Base-by-base conservation (phyloP, 495 filamentous ascomycete species). In the Extremus antarcticus region DNA sequence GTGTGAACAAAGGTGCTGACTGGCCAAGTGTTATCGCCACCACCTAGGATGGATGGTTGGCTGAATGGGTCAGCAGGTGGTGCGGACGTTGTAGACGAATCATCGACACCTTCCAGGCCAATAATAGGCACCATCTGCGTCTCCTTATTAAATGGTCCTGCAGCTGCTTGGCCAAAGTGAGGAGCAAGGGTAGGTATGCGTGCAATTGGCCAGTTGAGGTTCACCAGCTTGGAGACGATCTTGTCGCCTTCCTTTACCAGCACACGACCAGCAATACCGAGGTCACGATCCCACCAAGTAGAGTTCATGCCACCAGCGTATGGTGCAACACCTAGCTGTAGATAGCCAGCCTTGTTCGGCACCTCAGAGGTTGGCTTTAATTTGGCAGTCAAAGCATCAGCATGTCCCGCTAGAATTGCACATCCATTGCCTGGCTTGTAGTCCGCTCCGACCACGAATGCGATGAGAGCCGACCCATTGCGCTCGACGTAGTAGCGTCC, bases 261-360 rank as follows among this genome's bases (percentile, higher is more conserved):
- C 8, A 98, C 90, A 40, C 87, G 77, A 10, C 92, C 92, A 47
- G 88, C 92, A 60, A 96, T 84, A 47, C 85, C 83, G 40, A 98
- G 77, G 71, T 98, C 92, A 16, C 91, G 77, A 72, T 95, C 90
- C 88, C 87, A 95, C 90, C 90, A 95, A 1, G 90, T 95, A 51
- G 71, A 72, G 59, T 90, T 89, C 51, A 96, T 69, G 20, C 73
- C 88, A 32, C 92, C 90, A 11, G 89, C 92, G 65, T 96, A 98
- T 0, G 87, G 92, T 2, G 92, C 92, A 25, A 98, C 85, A 3
- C 85, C 91, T 2, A 98, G 76, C 71, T 95, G 88, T n/a, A 83
- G 61, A 68, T 88, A 98, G 29, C 91, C 91, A 21, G 85, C 82
- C 63, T 84, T 87, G 48, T 73, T 84, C 7, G 82, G 79, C 57